phyloP scores from a whole-genome alignment of 2,329 filamentous ascomycete species.

The Aaosphaeria pasadenensis region DNA sequence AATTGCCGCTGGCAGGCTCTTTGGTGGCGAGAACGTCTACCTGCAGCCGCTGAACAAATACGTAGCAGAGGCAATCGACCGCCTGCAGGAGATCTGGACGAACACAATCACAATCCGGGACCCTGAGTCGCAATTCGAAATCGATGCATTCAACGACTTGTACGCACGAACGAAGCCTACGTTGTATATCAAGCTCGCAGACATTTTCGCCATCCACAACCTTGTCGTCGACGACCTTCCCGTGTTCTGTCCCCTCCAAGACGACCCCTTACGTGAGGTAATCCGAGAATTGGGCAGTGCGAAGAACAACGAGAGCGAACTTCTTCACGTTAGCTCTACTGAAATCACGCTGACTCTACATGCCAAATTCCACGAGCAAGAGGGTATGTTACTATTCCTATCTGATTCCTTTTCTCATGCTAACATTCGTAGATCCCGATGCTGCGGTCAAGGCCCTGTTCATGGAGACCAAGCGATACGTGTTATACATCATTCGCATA shows the following conservation, averaged over 20 bases:
- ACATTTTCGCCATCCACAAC: conserved; percentile 94
- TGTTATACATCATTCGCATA: conserved; percentile 95
- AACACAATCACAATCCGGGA: conserved; percentile 79
- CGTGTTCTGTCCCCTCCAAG: conserved; percentile 72
- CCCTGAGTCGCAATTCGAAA: conserved; percentile 90
- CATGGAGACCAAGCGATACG: conserved; percentile 97
- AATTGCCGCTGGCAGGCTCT: conserved; percentile 81
- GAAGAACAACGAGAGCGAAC: conserved; percentile 93
- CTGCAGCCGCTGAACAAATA: conserved; percentile 93
- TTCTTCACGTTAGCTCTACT: conserved; percentile 78
- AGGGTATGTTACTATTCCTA: conserved; percentile 48
- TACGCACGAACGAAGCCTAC: conserved; percentile 96
- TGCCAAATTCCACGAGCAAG: conserved; percentile 82
- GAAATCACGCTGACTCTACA: conserved; percentile 91
- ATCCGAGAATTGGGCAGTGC: conserved; percentile 92
- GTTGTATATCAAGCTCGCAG: conserved; percentile 98
- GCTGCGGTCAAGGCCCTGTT: conserved; percentile 88
- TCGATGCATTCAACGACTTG: conserved; percentile 97
- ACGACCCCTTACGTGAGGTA: conserved; percentile 87
- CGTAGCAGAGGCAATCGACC: conserved; percentile 77
- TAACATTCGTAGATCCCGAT: conserved; percentile 67
- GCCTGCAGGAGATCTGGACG: conserved; percentile 71
- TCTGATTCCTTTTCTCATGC: conserved; percentile 1
- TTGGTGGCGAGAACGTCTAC: conserved; percentile 93
- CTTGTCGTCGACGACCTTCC: conserved; percentile 77